Evolutionary conservation across 305 asterid genomes (phyloP).

Genomic region (Petunia hybrid): DNA sequence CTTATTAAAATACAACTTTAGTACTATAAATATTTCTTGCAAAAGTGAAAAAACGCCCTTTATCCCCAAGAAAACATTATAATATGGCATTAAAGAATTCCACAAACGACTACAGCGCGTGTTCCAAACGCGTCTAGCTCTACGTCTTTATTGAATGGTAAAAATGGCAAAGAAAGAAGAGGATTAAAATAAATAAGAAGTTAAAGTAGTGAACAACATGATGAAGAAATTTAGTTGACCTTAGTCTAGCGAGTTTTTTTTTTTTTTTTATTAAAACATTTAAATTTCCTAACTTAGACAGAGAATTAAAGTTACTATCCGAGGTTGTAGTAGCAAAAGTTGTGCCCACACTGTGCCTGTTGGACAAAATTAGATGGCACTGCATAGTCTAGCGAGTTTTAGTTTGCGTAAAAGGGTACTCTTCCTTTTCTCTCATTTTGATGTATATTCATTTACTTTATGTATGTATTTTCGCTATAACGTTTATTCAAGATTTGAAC

Average conservation of each 20-base stretch:
- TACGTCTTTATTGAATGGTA: constrained; percentile 54
- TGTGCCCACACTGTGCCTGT: too few species aligned
- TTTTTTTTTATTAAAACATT: too few species aligned
- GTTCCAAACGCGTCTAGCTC: constrained; percentile 38
- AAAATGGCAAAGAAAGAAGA: constrained; percentile 85
- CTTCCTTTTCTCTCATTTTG: not conserved
- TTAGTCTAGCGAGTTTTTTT: constrained; percentile 90
- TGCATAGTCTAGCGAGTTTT: constrained; percentile 86
- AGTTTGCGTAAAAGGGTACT: constrained; percentile 89
- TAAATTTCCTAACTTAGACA: too few species aligned
- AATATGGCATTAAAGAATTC: constrained; percentile 58
- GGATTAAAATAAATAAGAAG: constrained; percentile 76
- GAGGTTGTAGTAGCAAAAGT: too few species aligned
- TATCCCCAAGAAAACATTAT: too few species aligned
- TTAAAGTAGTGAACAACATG: constrained; percentile 73
- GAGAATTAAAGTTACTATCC: too few species aligned
- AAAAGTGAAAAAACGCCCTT: too few species aligned
- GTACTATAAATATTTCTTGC: too few species aligned
- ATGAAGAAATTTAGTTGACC: constrained; percentile 85
- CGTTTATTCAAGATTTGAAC: not conserved
- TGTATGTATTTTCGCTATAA: not conserved
- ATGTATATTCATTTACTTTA: not conserved
- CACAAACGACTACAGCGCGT: constrained; percentile 52
- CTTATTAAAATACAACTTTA: too few species aligned
- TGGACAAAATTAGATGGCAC: too few species aligned